These are phyloP conservation scores for Penicillium paradoxum DNA, from an alignment of 495 filamentous ascomycete genomes.

Conservation along the genomic window DNA sequence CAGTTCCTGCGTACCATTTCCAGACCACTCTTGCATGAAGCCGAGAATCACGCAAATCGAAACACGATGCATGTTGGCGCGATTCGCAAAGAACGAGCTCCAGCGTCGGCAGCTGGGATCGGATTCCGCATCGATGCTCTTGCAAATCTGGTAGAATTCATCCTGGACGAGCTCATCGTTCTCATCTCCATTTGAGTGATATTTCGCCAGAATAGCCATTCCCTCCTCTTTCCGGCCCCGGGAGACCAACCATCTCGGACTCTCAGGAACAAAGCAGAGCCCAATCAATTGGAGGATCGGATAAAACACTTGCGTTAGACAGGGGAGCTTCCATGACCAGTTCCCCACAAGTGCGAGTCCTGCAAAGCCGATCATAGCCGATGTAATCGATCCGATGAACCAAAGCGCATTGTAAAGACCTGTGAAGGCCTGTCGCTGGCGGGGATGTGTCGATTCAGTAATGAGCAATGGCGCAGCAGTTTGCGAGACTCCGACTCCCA, in stretches of 20 bases:
- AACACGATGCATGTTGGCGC: constrained; percentile 62
- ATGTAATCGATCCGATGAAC: constrained; percentile 26
- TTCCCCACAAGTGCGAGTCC: constrained; percentile 14
- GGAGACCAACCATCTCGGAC: constrained; percentile 40
- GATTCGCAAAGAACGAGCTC: constrained; percentile 53
- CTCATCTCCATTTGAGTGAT: constrained; percentile 31
- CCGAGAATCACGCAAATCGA: constrained; percentile 55
- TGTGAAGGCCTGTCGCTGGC: constrained; percentile 19
- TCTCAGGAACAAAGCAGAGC: constrained; percentile 20
- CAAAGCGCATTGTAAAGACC: constrained; percentile 26
- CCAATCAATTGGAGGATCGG: constrained; percentile 16
- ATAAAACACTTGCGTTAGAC: constrained; percentile 20
- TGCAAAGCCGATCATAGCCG: constrained; percentile 18
- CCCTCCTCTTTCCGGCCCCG: constrained; percentile 37
- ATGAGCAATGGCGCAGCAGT: constrained; percentile 26
- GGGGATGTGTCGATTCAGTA: constrained; percentile 22
- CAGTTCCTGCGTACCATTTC: constrained; percentile 58
- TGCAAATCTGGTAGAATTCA: constrained; percentile 36
- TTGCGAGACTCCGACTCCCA: constrained; percentile 26
- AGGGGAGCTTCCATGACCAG: constrained; percentile 27
- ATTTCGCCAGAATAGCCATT: constrained; percentile 30
- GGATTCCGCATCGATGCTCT: constrained; percentile 47
- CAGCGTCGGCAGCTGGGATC: constrained; percentile 17
- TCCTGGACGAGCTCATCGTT: constrained; percentile 23
- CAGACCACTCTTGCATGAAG: constrained; percentile 58